Evolutionary conservation across 2,329 filamentous ascomycete genomes (phyloP).

Genomic region (Ophiostoma sp.): DNA sequence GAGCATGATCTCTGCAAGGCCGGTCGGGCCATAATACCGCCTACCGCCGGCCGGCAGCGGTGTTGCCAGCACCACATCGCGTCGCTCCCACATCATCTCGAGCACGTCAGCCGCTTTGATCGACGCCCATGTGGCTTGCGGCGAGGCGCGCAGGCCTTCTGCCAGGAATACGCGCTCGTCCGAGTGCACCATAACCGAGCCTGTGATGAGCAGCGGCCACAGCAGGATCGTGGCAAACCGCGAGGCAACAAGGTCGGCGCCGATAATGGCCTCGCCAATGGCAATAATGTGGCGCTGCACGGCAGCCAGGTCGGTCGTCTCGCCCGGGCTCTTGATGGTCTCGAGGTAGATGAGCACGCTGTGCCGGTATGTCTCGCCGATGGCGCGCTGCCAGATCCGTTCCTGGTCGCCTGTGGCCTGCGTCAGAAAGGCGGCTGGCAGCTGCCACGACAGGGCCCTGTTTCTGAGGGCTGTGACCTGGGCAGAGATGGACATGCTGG

Average conservation of each 20-base stretch:
- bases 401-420: slow-evolving; percentile 24
- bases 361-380: slow-evolving; percentile 27
- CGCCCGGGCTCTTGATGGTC: slow-evolving; percentile 17
- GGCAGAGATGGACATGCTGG: neutral
- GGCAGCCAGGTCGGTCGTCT: neutral
- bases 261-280: slow-evolving; percentile 25
- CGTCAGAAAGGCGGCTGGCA: slow-evolving; percentile 20
- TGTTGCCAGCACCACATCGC: slow-evolving; percentile 4
- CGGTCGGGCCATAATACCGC: slow-evolving; percentile 23
- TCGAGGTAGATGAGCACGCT: slow-evolving; percentile 26
- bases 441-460: slow-evolving; percentile 25
- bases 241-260: slow-evolving; percentile 23
- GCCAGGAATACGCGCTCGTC: slow-evolving; percentile 23
- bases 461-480: slow-evolving; percentile 21
- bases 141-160: slow-evolving; percentile 24
- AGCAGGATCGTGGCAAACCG: slow-evolving; percentile 26
- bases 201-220: slow-evolving; percentile 27
- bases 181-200: slow-evolving; percentile 22
- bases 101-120: slow-evolving; percentile 25
- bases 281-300: slow-evolving; percentile 24
- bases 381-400: slow-evolving; percentile 24
- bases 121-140: slow-evolving; percentile 24
- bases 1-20: slow-evolving; percentile 22
- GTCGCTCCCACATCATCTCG: slow-evolving; percentile 24
- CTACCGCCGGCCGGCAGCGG: neutral